Percentiles rank a stretch among this genome's conserved stretches.
Evolutionary conservation across 2,329 filamentous ascomycete genomes (phyloP).

Genomic region (Cladobotryum mycophilum): DNA sequence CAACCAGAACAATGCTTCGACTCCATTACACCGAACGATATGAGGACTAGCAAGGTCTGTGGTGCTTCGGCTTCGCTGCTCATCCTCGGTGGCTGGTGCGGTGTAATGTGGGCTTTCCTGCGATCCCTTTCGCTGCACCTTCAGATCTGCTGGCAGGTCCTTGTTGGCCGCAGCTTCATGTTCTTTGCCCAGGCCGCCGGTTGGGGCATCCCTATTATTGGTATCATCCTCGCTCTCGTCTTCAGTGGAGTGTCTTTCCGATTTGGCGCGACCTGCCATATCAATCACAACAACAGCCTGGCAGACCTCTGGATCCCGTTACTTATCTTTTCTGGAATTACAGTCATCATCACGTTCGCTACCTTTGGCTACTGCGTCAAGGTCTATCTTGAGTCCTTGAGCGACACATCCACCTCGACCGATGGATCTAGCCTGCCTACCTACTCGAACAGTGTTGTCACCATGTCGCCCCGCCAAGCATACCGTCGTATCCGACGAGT

Average conservation of each 20-base stretch:
- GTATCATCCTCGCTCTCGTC: constrained; percentile 68
- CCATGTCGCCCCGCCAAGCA: constrained; percentile 76
- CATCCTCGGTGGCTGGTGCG: constrained; percentile 77
- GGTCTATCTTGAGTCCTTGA: constrained; percentile 80
- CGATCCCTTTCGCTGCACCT: constrained; percentile 87
- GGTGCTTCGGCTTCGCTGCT: constrained; percentile 84
- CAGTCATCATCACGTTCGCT: constrained; percentile 72
- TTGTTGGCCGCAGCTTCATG: constrained; percentile 85
- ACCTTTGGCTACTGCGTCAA: constrained; percentile 93
- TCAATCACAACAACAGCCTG: constrained; percentile 82
- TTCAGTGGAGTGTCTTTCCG: constrained; percentile 91
- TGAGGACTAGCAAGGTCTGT: constrained; percentile 75
- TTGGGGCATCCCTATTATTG: constrained; percentile 75
- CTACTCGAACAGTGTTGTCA: constrained; percentile 68
- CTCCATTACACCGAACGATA: constrained; percentile 86
- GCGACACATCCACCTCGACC: constrained; percentile 64
- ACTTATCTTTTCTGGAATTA: constrained; percentile 67
- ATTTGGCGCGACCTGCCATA: constrained; percentile 86
- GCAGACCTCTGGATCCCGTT: constrained; percentile 87
- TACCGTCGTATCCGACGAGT: constrained; percentile 83
- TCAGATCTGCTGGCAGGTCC: constrained; percentile 95
- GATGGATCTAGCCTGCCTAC: constrained; percentile 63
- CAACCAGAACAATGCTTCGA: constrained; percentile 80
- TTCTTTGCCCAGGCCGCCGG: constrained; percentile 72
- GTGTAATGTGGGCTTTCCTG: constrained; percentile 85